Conservation (phyloP, 768 basidiomycete species). For the Russula dissimulans region DNA sequence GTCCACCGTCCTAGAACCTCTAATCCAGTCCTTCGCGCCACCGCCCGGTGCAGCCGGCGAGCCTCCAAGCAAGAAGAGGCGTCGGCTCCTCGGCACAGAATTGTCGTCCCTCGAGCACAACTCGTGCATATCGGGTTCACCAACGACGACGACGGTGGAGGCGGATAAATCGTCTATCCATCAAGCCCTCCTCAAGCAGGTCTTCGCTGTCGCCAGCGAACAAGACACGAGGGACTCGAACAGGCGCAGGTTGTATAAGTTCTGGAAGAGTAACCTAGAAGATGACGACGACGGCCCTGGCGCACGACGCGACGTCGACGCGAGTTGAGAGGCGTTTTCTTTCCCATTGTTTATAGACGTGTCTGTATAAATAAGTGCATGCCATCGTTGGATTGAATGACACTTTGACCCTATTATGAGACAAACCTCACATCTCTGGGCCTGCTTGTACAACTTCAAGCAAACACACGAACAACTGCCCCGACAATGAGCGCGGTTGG, state of each 20-base stretch:
- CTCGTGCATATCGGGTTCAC: constrained; percentile 39
- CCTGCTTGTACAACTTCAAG: neutral
- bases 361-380: neutral
- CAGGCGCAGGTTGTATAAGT: constrained; percentile 71
- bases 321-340: constrained; percentile 3
- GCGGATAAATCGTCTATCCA: constrained; percentile 34
- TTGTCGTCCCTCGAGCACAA: constrained; percentile 44
- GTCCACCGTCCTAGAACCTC: constrained; percentile 55
- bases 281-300: constrained; percentile 34
- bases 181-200: constrained; percentile 43
- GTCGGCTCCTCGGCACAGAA: constrained; percentile 31
- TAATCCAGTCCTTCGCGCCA: constrained; percentile 44
- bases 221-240: constrained; percentile 69
- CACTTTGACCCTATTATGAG: neutral
- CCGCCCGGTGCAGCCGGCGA: constrained; percentile 25
- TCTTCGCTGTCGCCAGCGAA: constrained; percentile 70
- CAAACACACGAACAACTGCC: neutral
- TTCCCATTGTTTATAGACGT: neutral
- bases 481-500: no score
- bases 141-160: constrained; percentile 3
- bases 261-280: constrained; percentile 57
- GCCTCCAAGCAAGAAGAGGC: constrained; percentile 39
- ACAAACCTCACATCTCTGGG: no score
- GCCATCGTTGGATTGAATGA: neutral
- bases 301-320: neutral